phyloP scores from a whole-genome alignment of 768 basidiomycete genomes.

The Naganishia randhawae region DNA sequence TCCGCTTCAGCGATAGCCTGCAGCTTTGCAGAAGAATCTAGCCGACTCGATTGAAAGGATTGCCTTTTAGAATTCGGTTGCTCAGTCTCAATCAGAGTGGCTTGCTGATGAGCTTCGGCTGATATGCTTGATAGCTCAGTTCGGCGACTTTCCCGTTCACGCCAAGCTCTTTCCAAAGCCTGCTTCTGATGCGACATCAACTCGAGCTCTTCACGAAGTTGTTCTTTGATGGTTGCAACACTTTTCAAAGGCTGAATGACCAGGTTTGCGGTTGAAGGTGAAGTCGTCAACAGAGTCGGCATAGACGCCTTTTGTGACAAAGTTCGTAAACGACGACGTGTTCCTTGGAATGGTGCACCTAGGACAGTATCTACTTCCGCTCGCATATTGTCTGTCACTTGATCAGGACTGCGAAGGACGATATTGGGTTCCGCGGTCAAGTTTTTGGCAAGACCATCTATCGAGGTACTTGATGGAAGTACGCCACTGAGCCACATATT shows the following conservation, averaged over 20 bases:
- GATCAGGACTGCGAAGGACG: neutral
- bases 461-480: neutral
- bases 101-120: slow-evolving; percentile 2
- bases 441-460: neutral
- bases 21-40: neutral
- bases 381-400: neutral
- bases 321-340: slow-evolving; percentile 7
- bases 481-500: slow-evolving; percentile 22
- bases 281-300: neutral
- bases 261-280: slow-evolving; percentile 1
- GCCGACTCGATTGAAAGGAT: slow-evolving; percentile 8
- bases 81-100: neutral
- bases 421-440: neutral
- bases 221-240: neutral
- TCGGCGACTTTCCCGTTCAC: slow-evolving; percentile 3
- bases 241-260: slow-evolving; percentile 16
- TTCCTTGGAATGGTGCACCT: slow-evolving; percentile 4
- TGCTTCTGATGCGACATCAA: slow-evolving; percentile 10
- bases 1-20: slow-evolving; percentile 5
- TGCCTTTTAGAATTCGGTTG: slow-evolving; percentile 11
- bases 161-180: slow-evolving; percentile 22
- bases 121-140: neutral
- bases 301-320: slow-evolving; percentile 1
- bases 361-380: neutral
- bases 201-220: neutral